Evolutionary conservation across 306 rosid genomes (phyloP), one percentile per base, ranked within the genome.

Genomic region (Calophaca sinica): DNA sequence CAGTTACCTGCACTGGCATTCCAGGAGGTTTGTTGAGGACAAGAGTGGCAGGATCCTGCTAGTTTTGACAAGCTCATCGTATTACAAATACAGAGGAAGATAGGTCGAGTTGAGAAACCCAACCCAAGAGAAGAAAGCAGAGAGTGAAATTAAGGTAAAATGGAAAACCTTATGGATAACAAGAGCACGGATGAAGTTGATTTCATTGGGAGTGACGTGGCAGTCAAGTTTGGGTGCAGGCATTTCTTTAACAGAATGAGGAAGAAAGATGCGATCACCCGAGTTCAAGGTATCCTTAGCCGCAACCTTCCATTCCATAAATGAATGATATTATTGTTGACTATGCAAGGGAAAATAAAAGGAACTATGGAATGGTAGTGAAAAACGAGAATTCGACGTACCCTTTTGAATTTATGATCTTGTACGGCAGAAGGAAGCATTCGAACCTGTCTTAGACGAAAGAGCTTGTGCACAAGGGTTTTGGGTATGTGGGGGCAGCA

Each of bases 21-120:
- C 97, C 97, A 7, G 97, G 90, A 73, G 98, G 97, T 86, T 94
- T 94, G 72, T 91, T 91, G 81, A 90, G 79, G 54, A 87, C 96
- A 52, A 91, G 76, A 72, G 81, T 88, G 14, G 93, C 87, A 14
- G 96, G 89, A 87, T 94, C 98, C 97, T n/a, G n/a, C n/a, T 89
- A 66, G 70, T 48, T 60, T 73, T 70, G 48, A 74, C 11, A 36
- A 70, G 26, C 26, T 20, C 26, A 20, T 20, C 26, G 26, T 20
- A 20, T 20, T 20, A 20, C 26, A 20, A 20, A 20, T 20, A 20
- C 26, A 20, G 26, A 20, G 26, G 1, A 20, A 20, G 26, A 20
- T 20, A 20, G 26, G 26, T 20, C 1, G 26, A 20, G 26, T 20
- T 20, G 26, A 20, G 26, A 20, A 0, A 20, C 26, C 26, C 26